Base-by-base conservation (phyloP, 176 grass and related monocot species). In the Panicum miliaceum region DNA sequence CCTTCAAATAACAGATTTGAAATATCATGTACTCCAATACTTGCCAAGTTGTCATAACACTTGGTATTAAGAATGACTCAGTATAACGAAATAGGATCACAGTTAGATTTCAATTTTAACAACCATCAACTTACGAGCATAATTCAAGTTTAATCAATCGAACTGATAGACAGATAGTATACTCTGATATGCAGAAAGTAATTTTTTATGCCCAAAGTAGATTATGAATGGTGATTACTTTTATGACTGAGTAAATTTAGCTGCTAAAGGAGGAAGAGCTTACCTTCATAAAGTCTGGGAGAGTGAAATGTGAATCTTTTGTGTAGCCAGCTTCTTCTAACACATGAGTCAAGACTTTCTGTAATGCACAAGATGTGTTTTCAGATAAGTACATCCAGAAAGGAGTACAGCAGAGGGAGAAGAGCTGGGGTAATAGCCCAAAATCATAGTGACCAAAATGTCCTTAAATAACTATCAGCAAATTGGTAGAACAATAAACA, bases 211-310 rank as follows among this genome's bases (percentile, higher is more conserved):
- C 48, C 48, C 50, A 7, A 57, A 68, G 61, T 15, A 84, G 6
- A 58, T 47, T 88, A 40, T 37, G 37, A 64, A 50, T 40, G 15
- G 27, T 59, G 22, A n/a, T 46, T 73, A 67, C 37, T 7, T 57
- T 22, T 46, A 54, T 42, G 2, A 69, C 48, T 12, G 3, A 68
- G 78, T 10, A 67, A 53, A 69, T 70, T 56, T 56, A 38, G 4
- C 47, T 81, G n/a, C n/a, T 42, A 27, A 56, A 25, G 20, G 32
- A 36, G 62, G 12, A 51, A 26, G 74, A 70, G 68, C 16, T 75
- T 80, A 93, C 95, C 92, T 94, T 94, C 57, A 90, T 70, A 86
- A 98, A 98, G 74, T 98, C 92, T 79, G 86, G 76, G 29, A 93
- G 58, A 63, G 77, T 81, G 51, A 98, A 88, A 46, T 90, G 74